Conservation (phyloP, 164 flowering plant species). For the Amborella trichopoda region DNA sequence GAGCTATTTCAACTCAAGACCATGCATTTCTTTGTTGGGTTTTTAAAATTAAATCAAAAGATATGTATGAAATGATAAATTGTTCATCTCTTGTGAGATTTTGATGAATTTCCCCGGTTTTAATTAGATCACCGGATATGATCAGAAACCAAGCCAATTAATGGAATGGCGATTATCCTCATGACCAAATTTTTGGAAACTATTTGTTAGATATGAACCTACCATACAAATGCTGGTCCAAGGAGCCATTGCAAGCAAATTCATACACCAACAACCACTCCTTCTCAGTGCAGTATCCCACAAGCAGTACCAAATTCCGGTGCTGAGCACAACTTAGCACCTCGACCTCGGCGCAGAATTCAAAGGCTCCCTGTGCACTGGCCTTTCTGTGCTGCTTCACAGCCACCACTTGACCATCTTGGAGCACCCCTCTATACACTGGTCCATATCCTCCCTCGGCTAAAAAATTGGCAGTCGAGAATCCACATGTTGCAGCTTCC, state of each 20-base stretch:
- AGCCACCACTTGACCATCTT: slow-evolving; percentile 34
- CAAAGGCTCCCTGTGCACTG: slow-evolving; percentile 31
- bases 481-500: slow-evolving; percentile 23
- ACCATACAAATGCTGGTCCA: slow-evolving; percentile 33
- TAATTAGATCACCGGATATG: too few relatives aligned
- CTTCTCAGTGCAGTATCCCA: slow-evolving; percentile 31
- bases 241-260: slow-evolving; percentile 35
- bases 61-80: too few relatives aligned
- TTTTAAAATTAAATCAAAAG: too few relatives aligned
- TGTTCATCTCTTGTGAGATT: too few relatives aligned
- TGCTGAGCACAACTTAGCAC: slow-evolving; percentile 45
- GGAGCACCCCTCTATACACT: slow-evolving; percentile 24
- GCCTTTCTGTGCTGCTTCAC: slow-evolving; percentile 27
- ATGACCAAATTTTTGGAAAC: too few relatives aligned
- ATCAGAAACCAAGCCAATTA: too few relatives aligned
- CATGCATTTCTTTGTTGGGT: too few relatives aligned
- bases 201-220: too few relatives aligned
- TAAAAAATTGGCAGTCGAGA: slow-evolving; percentile 26
- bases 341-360: slow-evolving; percentile 33
- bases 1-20: too few relatives aligned
- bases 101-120: too few relatives aligned
- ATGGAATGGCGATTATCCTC: too few relatives aligned
- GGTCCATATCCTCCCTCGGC: slow-evolving; percentile 37
- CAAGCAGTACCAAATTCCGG: slow-evolving; percentile 33
- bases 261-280: slow-evolving; percentile 30